These are phyloP conservation scores for Mortierella claussenii DNA, from an alignment of 192 early-diverging fungal genomes.

Conservation along the genomic window DNA sequence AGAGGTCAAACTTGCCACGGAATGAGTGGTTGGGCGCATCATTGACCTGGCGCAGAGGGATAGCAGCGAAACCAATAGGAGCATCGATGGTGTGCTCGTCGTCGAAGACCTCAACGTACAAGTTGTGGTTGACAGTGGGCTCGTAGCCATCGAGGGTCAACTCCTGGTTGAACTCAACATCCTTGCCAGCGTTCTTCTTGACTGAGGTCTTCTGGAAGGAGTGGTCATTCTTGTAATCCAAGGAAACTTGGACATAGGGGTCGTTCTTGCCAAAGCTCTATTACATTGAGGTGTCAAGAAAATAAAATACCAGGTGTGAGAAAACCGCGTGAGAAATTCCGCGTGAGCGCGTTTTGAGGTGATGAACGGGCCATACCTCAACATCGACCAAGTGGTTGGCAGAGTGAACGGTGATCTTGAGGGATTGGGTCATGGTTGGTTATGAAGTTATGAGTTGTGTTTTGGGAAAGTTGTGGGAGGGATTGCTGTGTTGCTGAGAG, in stretches of 20 bases:
- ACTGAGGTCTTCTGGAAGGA: slow-evolving; percentile 51
- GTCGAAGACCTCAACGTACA: slow-evolving; percentile 58
- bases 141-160: slow-evolving; percentile 34
- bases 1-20: slow-evolving; percentile 50
- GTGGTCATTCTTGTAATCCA: slow-evolving; percentile 31
- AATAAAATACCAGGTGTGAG: too few species aligned
- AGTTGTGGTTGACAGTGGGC: slow-evolving; percentile 30
- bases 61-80: slow-evolving; percentile 59
- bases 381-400: slow-evolving; percentile 48
- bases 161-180: slow-evolving; percentile 56
- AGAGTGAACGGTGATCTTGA: slow-evolving; percentile 31
- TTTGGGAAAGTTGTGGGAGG: too few species aligned
- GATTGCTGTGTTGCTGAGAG: slow-evolving; percentile 1
- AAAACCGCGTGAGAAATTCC: too few species aligned
- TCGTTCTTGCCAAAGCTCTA: slow-evolving; percentile 59
- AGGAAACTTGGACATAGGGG: slow-evolving; percentile 51
- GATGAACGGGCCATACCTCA: slow-evolving; percentile 21
- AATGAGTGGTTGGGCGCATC: slow-evolving; percentile 30
- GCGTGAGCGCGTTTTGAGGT: too few species aligned
- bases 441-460: slow-evolving; percentile 11
- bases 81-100: slow-evolving; percentile 39
- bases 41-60: slow-evolving; percentile 55
- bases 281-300: background rate
- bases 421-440: slow-evolving; percentile 38
- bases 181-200: slow-evolving; percentile 56